Percentiles rank a stretch among this genome's conserved stretches.
These are phyloP conservation scores for Limtongia smithiae DNA, from an alignment of 805 yeast species.

Conservation along the genomic window DNA sequence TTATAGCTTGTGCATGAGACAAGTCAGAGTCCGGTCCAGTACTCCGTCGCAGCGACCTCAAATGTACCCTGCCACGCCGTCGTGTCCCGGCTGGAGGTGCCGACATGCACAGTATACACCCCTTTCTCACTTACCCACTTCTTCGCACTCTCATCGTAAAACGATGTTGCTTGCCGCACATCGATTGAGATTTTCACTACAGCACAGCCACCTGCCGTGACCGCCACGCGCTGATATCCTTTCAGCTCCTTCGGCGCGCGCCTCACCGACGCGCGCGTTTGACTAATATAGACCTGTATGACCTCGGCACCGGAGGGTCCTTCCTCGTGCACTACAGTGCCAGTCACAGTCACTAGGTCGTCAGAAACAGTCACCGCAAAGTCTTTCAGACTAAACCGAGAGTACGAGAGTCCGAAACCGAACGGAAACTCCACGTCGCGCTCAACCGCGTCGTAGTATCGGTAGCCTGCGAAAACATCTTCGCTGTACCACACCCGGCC, in stretches of 20 bases:
- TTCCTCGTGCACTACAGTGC: conserved; percentile 31
- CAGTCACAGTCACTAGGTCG: conserved; percentile 1
- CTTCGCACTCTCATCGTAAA: conserved; percentile 48
- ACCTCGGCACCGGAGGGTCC: conserved; percentile 49
- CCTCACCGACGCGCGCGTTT: conserved; percentile 40
- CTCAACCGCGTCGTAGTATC: conserved; percentile 54
- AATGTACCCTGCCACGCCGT: conserved; percentile 24
- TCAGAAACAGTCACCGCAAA: no score
- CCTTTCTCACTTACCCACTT: conserved; percentile 55
- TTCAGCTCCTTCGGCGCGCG: conserved; percentile 61
- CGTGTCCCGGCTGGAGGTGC: conserved; percentile 15
- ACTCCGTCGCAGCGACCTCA: conserved; percentile 26
- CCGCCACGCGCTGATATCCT: conserved; percentile 49
- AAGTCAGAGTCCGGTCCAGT: conserved; percentile 33
- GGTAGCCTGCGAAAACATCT: conserved; percentile 62
- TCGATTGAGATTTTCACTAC: conserved; percentile 42
- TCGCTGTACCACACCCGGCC: conserved; percentile 61
- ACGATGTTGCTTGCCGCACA: conserved; percentile 52
- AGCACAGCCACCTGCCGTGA: conserved; percentile 42
- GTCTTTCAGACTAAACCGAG: no score
- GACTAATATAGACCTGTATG: conserved; percentile 51
- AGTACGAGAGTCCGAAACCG: conserved; percentile 61
- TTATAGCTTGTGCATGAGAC: no score
- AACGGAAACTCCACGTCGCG: conserved; percentile 54
- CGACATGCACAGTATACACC: conserved; percentile 42